A percentile compares a stretch with the other conserved stretches of the same genome.
Evolutionary conservation across 2,329 filamentous ascomycete species (phyloP).

Genomic region (Colletotrichum sp.): DNA sequence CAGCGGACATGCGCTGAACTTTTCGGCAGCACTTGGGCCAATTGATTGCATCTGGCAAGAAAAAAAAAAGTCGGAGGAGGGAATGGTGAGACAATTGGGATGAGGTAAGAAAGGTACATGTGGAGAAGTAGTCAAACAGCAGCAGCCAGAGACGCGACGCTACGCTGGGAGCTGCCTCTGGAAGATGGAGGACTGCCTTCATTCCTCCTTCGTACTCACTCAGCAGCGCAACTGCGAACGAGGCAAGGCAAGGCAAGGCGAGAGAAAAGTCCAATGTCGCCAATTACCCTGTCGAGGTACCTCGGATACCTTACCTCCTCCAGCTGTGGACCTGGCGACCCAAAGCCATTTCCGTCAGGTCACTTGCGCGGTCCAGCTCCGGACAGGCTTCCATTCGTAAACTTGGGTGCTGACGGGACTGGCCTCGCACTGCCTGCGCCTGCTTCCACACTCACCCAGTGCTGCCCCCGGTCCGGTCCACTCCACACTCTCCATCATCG

Average conservation of each 20-base stretch:
- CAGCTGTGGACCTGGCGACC: background rate
- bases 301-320: background rate
- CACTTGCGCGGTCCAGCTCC: background rate
- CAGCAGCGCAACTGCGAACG: background rate
- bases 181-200: background rate
- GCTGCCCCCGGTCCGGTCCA: slow-evolving; percentile 1
- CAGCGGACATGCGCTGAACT: background rate
- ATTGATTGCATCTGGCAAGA: background rate
- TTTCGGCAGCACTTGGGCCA: slow-evolving; percentile 8
- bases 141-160: background rate
- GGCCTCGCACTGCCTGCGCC: background rate
- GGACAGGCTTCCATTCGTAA: background rate
- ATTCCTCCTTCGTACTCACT: background rate
- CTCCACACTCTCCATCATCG: slow-evolving; percentile 14
- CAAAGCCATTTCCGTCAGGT: background rate
- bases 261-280: background rate
- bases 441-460: background rate
- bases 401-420: background rate
- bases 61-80: background rate
- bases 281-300: background rate
- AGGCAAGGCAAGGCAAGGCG: background rate
- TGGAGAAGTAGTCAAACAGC: background rate
- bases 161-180: background rate
- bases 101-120: background rate
- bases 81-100: background rate